These are phyloP conservation scores for Ensete ventricosum DNA, from an alignment of 176 grass and related monocot genomes.

Conservation along the genomic window DNA sequence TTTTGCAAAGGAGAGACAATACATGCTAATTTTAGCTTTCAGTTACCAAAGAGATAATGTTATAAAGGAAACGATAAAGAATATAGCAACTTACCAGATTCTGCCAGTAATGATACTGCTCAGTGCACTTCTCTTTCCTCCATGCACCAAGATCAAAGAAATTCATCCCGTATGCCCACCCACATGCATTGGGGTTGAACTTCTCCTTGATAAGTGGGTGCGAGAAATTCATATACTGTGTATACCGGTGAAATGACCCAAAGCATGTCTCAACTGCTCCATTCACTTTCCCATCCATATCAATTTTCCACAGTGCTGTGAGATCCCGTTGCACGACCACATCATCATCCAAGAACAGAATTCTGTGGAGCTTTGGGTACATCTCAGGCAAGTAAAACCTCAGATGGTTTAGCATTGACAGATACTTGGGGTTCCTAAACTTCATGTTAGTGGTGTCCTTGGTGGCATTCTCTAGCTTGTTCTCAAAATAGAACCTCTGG, in stretches of 20 bases:
- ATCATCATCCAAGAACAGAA: conserved; percentile 97
- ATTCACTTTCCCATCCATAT: conserved; percentile 98
- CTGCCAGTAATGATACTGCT: conserved; percentile 99
- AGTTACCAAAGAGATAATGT: not conserved
- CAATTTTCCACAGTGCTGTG: conserved; percentile 85
- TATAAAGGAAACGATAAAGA: not conserved
- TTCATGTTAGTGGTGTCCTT: conserved; percentile 99
- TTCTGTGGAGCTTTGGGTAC: conserved; percentile 77
- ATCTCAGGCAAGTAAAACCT: conserved; percentile 98
- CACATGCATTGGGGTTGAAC: conserved; percentile 84
- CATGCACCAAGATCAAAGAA: conserved; percentile 93
- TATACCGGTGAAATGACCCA: conserved; percentile 92
- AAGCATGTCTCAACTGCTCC: conserved; percentile 98
- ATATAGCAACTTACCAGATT: conserved; percentile 50
- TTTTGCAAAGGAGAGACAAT: not conserved
- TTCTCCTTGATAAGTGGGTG: conserved; percentile 89
- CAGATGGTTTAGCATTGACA: conserved; percentile 92
- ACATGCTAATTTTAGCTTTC: not conserved
- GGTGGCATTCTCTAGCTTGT: conserved; percentile 98
- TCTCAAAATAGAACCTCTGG: conserved; percentile 96
- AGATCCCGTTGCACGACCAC: conserved; percentile 87
- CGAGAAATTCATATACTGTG: conserved; percentile 98
- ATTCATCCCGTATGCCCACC: conserved; percentile 98
- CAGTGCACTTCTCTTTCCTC: conserved; percentile 88
- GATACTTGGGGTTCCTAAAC: conserved; percentile 96